phyloP scores from a whole-genome alignment of 225 moss, liverwort and hornwort genomes.

The Polytrichum commune region DNA sequence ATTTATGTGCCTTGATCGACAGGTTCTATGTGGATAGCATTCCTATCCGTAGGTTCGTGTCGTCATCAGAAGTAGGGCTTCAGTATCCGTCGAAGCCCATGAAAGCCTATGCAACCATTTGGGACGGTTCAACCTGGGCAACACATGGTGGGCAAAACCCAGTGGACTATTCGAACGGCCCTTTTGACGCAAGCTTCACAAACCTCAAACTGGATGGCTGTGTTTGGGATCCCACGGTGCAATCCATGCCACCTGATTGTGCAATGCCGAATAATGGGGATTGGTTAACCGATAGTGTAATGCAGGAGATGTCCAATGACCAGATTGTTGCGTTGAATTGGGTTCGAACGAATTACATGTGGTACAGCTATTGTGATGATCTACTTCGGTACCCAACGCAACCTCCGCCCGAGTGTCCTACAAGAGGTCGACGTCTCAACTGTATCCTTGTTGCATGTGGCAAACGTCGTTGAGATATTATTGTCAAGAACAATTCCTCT shows the following conservation, averaged over 20 bases:
- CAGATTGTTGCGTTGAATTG: constrained; percentile 68
- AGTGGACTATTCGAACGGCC: constrained; percentile 71
- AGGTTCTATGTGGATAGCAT: constrained; percentile 88
- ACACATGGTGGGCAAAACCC: constrained; percentile 87
- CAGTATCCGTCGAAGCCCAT: constrained; percentile 81
- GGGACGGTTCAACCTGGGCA: constrained; percentile 93
- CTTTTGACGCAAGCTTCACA: constrained; percentile 69
- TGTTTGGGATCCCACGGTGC: constrained; percentile 59
- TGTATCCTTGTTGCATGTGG: background rate
- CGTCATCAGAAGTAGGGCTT: constrained; percentile 49
- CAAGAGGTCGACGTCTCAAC: constrained; percentile 18
- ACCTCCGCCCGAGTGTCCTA: constrained; percentile 64
- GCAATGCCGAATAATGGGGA: constrained; percentile 41
- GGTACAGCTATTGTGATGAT: constrained; percentile 88
- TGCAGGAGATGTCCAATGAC: constrained; percentile 49
- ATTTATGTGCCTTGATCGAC: constrained; percentile 6
- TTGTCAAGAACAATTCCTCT: background rate
- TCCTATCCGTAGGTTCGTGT: constrained; percentile 70
- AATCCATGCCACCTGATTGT: constrained; percentile 52
- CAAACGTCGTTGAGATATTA: background rate
- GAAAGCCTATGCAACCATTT: constrained; percentile 72
- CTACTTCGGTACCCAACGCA: constrained; percentile 50
- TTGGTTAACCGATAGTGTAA: constrained; percentile 39
- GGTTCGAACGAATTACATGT: constrained; percentile 73
- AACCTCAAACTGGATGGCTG: constrained; percentile 82